phyloP scores from a whole-genome alignment of 257 asterid species.

The Orobanche coerulescens region DNA sequence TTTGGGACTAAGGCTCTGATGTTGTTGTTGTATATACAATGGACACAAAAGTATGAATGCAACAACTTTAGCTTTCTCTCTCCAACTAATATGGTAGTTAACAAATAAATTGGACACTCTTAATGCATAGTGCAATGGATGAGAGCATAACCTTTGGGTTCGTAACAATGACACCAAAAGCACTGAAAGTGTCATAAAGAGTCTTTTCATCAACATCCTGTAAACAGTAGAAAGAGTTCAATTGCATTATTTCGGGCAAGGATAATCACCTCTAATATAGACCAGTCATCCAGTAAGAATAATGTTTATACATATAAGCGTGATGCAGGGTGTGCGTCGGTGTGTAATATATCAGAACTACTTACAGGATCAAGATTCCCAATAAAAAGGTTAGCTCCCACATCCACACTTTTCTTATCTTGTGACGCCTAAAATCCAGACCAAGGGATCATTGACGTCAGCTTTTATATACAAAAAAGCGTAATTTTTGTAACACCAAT shows the following conservation, averaged over 20 bases:
- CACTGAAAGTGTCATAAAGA: constrained; percentile 80
- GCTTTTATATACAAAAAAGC: background rate
- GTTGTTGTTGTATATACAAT: no score
- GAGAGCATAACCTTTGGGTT: constrained; percentile 67
- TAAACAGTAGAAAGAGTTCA: constrained; percentile 16
- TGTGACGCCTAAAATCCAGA: constrained; percentile 65
- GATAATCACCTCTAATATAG: background rate
- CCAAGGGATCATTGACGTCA: background rate
- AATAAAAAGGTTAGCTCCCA: constrained; percentile 89
- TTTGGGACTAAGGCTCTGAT: no score
- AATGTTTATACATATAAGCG: no score
- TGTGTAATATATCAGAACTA: background rate
- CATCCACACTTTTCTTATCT: constrained; percentile 90
- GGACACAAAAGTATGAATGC: background rate
- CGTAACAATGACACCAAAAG: constrained; percentile 88
- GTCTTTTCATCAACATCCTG: constrained; percentile 98
- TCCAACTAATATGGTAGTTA: background rate
- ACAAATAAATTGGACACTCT: background rate
- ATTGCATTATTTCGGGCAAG: background rate
- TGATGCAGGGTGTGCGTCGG: background rate
- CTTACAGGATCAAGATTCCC: constrained; percentile 97
- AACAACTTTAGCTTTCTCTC: background rate
- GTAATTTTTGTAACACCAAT: background rate
- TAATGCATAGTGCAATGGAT: background rate
- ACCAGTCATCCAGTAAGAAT: background rate